Conservation (phyloP, 257 asterid genomes). For the Anisodus tanguticus region DNA sequence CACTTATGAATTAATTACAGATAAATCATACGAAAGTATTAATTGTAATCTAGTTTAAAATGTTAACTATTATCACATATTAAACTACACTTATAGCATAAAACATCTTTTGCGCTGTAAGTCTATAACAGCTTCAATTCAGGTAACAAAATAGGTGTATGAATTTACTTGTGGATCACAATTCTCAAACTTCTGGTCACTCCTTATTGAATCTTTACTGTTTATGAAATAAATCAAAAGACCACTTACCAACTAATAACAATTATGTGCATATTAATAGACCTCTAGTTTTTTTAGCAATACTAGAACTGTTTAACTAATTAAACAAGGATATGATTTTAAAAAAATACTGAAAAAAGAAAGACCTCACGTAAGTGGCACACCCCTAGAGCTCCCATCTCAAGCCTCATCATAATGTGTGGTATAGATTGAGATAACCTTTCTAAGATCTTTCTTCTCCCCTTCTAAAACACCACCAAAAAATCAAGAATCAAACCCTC, state of each 20-base stretch:
- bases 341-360: not conserved
- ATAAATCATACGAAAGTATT: not conserved
- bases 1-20: not conserved
- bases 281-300: not conserved
- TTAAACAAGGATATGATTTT: not conserved
- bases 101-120: not conserved
- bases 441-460: slow-evolving; percentile 30
- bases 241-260: not conserved
- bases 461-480: not conserved
- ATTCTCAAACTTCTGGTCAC: not conserved
- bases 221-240: not conserved
- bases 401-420: slow-evolving; percentile 56
- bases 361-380: slow-evolving; percentile 23
- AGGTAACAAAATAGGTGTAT: not conserved
- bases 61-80: not conserved
- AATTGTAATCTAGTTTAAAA: not conserved
- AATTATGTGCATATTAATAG: not conserved
- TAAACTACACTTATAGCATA: not conserved
- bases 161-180: not conserved
- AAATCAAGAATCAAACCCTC: not conserved
- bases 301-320: not conserved
- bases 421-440: slow-evolving; percentile 56
- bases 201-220: too few relatives aligned
- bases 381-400: not conserved
- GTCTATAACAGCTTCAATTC: not conserved